Conservation (phyloP, 495 filamentous ascomycete species). For the Trichoderma gamsii region DNA sequence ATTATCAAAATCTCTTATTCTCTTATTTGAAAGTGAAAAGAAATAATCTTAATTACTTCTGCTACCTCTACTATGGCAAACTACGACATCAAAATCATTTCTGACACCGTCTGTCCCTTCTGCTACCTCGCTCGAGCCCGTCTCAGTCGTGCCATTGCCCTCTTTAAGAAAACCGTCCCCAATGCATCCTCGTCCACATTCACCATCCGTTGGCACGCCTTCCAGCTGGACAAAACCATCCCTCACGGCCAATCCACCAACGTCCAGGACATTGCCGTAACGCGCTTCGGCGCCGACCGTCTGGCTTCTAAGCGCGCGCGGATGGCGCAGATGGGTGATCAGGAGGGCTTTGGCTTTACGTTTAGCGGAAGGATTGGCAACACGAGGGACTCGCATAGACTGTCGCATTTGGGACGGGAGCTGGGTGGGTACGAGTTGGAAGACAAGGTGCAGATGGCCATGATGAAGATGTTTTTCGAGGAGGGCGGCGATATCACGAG, state of each 20-base stretch:
- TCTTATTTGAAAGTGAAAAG: too few relatives aligned
- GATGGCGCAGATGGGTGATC: slow-evolving; percentile 49
- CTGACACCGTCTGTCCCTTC: slow-evolving; percentile 73
- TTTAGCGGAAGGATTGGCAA: slow-evolving; percentile 70
- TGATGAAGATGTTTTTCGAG: slow-evolving; percentile 74
- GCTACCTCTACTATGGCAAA: slow-evolving; percentile 55
- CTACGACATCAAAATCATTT: slow-evolving; percentile 68
- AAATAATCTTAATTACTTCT: too few relatives aligned
- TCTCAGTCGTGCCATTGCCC: slow-evolving; percentile 59
- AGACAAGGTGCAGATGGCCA: slow-evolving; percentile 56
- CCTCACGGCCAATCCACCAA: slow-evolving; percentile 34
- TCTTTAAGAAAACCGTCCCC: slow-evolving; percentile 54
- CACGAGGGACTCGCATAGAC: slow-evolving; percentile 68
- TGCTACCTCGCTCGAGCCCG: slow-evolving; percentile 81
- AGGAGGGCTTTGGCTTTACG: slow-evolving; percentile 65
- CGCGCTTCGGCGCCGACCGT: slow-evolving; percentile 46
- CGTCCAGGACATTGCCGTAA: slow-evolving; percentile 22
- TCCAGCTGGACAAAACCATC: slow-evolving; percentile 67
- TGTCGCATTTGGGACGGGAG: slow-evolving; percentile 64
- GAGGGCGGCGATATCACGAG: slow-evolving; percentile 71
- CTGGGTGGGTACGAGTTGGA: slow-evolving; percentile 46
- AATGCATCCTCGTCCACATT: slow-evolving; percentile 59
- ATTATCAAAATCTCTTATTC: too few relatives aligned
- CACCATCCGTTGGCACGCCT: slow-evolving; percentile 66
- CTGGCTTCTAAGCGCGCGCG: slow-evolving; percentile 49